Base-by-base conservation (phyloP, 139 green algal species). In the Chlorella sp. region DNA sequence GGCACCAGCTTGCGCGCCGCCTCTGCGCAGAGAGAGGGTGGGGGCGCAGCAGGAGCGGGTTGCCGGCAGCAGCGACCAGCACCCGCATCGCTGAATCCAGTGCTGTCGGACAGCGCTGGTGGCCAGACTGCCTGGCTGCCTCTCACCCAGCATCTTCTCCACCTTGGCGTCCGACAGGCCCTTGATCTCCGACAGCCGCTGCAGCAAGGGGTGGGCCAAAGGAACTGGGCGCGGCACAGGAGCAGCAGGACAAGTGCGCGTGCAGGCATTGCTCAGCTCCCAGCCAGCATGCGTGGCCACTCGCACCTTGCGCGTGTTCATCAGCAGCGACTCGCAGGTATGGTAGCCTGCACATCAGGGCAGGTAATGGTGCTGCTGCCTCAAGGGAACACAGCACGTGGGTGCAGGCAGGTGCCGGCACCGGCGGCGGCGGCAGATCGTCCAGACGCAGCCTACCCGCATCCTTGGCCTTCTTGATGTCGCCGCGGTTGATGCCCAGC, bases 391-490 rank as follows among this genome's bases (percentile, higher is more conserved):
- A 16, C 34, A 28, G 34, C 64, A 70, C 26, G n/a, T 16, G 13
- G 36, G 68, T 48, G 34, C 14, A 70, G 62, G 20, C 8, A 40
- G 51, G 20, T 1, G 67, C 34, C 34, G 11, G 28, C 9, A 38
- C 5, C 1, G 40, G 69, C 69, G 69, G 69, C 69, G 40, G n/a
- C 65, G 36, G 16, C 16, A 36, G 26, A 34, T 14, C 4, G n/a
- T 32, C 41, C 56, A 7, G n/a, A 11, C 34, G 36, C 34, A 32
- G 5, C 48, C 22, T 9, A 75, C 79, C 79, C 9, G 88, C 94
- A 69, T 98, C 95, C 87, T 95, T 97, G 64, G 92, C 91, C 87
- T 98, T 98, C 87, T 98, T 98, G 51, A 98, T 92, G 88, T 97
- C 94, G 8, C 88, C 92, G 93, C 88, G 89, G 64, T 93, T 92